Conservation (phyloP, 2,329 filamentous ascomycete species). For the Exophiala xenobiotica region DNA sequence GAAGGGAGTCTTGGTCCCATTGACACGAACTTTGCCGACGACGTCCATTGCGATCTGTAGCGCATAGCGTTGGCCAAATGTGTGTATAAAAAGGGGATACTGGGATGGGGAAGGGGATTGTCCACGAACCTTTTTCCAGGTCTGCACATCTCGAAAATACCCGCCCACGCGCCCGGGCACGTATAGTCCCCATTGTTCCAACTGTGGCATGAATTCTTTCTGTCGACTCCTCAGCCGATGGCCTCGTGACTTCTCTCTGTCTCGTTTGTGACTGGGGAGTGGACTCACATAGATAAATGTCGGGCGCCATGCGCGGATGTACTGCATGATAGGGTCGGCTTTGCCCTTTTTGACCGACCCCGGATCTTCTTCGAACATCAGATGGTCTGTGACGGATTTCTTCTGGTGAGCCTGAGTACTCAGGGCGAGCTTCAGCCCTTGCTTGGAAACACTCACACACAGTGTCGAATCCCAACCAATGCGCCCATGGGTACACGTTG, state of each 20-base stretch:
- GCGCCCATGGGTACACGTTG: constrained; percentile 16
- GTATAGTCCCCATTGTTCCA: constrained; percentile 14
- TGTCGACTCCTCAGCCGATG: neutral
- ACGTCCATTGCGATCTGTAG: constrained; percentile 5
- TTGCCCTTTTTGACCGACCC: constrained; percentile 7
- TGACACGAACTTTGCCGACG: constrained; percentile 1
- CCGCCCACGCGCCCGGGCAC: constrained; percentile 10
- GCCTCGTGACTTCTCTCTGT: neutral
- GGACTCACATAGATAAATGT: constrained; percentile 18
- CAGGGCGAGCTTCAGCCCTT: neutral
- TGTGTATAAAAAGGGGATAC: neutral
- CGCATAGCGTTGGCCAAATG: neutral
- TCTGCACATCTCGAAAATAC: constrained; percentile 13
- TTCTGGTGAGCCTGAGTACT: neutral
- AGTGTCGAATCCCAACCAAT: constrained; percentile 20
- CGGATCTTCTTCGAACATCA: constrained; percentile 21
- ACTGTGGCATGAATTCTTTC: constrained; percentile 16
- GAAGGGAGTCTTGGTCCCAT: constrained; percentile 9
- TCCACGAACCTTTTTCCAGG: neutral
- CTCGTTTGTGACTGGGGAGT: neutral
- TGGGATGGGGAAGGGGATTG: neutral
- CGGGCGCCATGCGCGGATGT: constrained; percentile 11
- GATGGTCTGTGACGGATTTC: constrained; percentile 4
- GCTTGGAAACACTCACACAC: constrained; percentile 2
- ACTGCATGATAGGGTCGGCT: constrained; percentile 11